Base-by-base conservation (phyloP, 2,329 filamentous ascomycete genomes). In the Sporothrix sp. region DNA sequence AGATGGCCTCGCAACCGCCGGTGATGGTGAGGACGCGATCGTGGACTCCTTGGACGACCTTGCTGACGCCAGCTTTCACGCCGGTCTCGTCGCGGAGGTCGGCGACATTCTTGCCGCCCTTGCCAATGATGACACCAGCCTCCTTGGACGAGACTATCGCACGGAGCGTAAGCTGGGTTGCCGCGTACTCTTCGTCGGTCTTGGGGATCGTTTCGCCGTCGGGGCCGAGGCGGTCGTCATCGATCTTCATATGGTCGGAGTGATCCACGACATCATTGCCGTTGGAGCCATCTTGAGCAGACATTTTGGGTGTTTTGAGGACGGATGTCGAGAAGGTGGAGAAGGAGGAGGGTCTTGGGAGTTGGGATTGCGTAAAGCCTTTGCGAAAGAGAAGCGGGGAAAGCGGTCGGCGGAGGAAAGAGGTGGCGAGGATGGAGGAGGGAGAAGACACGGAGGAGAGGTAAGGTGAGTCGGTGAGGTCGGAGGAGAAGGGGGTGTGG, bases 61-160 rank as follows among this genome's bases (percentile, higher is more conserved):
- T 98, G 79, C 90, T 96, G 58, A 98, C 93, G 58, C 93, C 93
- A 55, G 93, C 93, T 71, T 94, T 95, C 62, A 98, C 93, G 54
- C 91, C 93, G 58, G 93, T 98, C 72, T 97, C 91, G 62, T 98
- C 91, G 65, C 93, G 85, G 56, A 98, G 78, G 64, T 97, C 91
- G 43, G 93, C 93, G 50, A 98, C 93, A 63, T 98, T 97, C 78
- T 97, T 95, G 65, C 93, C 93, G 52, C 85, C 89, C 73, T 98
- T 98, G 69, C 93, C 93, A 68, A 98, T 98, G 69, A 98, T 97
- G 62, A 98, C 89, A 64, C 93, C 93, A 54, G 93, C 93, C 71
- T 98, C 93, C 74, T 97, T 97, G 67, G 93, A 96, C 30, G 93
- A 96, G 59, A 98, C 93, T 66, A 98, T 96, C 61, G 93, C 93